phyloP scores from a whole-genome alignment of 2,329 filamentous ascomycete genomes.

The Fusarium sororula region DNA sequence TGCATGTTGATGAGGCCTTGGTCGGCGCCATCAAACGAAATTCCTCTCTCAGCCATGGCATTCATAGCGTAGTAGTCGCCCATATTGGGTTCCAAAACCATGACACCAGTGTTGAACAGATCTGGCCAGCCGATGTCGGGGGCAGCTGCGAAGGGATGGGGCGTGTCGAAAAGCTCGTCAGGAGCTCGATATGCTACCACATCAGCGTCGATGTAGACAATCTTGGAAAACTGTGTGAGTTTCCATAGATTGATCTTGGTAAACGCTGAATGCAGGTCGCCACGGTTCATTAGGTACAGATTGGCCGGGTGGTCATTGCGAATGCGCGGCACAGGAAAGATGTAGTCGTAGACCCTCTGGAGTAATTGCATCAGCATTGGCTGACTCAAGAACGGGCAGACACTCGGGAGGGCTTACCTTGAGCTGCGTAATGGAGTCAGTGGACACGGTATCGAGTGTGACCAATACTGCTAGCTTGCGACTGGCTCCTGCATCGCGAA shows the following conservation, averaged over 20 bases:
- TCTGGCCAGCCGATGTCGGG: constrained; percentile 99
- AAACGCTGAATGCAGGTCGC: constrained; percentile 90
- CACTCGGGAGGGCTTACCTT: constrained; percentile 62
- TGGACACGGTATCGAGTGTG: constrained; percentile 80
- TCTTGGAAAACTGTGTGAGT: constrained; percentile 86
- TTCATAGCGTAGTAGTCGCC: constrained; percentile 87
- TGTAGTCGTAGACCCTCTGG: constrained; percentile 84
- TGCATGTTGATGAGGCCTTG: constrained; percentile 96
- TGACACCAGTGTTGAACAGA: constrained; percentile 96
- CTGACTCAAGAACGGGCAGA: background rate
- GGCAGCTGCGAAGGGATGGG: constrained; percentile 72
- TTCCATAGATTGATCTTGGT: constrained; percentile 97
- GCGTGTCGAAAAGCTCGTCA: constrained; percentile 85
- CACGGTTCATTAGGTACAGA: constrained; percentile 89
- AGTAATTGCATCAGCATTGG: constrained; percentile 6
- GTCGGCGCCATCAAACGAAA: constrained; percentile 96
- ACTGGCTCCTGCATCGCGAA: constrained; percentile 87
- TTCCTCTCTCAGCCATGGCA: constrained; percentile 83
- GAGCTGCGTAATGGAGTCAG: constrained; percentile 80
- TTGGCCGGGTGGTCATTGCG: constrained; percentile 81
- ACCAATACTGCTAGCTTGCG: constrained; percentile 82
- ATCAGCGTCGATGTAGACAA: constrained; percentile 95
- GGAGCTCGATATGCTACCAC: constrained; percentile 89
- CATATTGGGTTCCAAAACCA: constrained; percentile 88
- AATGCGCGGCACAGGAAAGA: constrained; percentile 85